These are phyloP conservation scores for Penicillium bovifimosum DNA, from an alignment of 495 filamentous ascomycete species.

Conservation along the genomic window DNA sequence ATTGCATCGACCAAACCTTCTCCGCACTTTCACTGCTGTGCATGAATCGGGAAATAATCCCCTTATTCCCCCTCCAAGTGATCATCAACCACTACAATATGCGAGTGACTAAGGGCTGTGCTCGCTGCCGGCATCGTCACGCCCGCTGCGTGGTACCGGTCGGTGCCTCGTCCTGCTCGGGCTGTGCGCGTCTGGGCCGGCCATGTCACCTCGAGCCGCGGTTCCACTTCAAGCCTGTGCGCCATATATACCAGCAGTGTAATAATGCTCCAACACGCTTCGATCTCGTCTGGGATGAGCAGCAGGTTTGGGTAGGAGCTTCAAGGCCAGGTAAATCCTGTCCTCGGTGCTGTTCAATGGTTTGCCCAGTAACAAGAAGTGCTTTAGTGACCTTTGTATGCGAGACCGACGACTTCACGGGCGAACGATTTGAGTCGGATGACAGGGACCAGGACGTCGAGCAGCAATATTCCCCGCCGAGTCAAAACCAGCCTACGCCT, in stretches of 20 bases:
- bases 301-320: conserved; percentile 32
- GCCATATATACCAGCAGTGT: conserved; percentile 35
- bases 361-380: conserved; percentile 18
- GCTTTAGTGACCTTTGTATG: conserved; percentile 19
- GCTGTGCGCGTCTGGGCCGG: conserved; percentile 28
- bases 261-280: conserved; percentile 27
- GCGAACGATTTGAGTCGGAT: neutral
- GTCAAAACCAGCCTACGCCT: no score
- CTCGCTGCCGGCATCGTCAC: conserved; percentile 38
- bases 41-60: no score
- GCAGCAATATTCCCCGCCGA: no score
- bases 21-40: neutral
- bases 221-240: conserved; percentile 35
- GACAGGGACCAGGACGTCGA: neutral
- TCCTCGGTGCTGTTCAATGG: neutral
- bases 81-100: conserved; percentile 10
- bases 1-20: neutral
- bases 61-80: neutral
- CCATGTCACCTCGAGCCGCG: conserved; percentile 32
- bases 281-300: conserved; percentile 32
- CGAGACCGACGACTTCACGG: conserved; percentile 15
- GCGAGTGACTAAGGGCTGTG: conserved; percentile 38
- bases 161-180: conserved; percentile 28
- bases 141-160: conserved; percentile 29
- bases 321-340: conserved; percentile 23